phyloP scores from a whole-genome alignment of 352 stramenopile species.

The Phytophthora syringae region DNA sequence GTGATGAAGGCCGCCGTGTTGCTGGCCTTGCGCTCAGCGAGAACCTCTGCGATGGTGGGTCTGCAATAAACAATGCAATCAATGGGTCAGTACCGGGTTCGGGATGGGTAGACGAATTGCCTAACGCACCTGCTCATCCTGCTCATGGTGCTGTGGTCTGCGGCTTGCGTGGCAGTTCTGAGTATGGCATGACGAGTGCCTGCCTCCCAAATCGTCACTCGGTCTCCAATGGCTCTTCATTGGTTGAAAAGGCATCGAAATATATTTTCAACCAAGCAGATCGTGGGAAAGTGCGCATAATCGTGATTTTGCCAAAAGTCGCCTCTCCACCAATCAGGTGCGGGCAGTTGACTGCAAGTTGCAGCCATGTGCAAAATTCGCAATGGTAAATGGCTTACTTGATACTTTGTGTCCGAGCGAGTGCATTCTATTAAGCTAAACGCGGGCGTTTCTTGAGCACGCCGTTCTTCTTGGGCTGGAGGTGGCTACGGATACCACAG shows the following conservation, averaged over 20 bases:
- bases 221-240: neutral
- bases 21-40: constrained; percentile 71
- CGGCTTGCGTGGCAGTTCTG: constrained; percentile 28
- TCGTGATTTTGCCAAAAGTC: constrained; percentile 27
- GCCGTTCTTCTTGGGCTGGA: constrained; percentile 74
- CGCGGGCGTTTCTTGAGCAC: constrained; percentile 56
- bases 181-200: constrained; percentile 14
- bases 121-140: constrained; percentile 36
- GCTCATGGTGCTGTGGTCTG: constrained; percentile 30
- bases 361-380: neutral
- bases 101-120: neutral
- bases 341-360: neutral
- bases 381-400: neutral
- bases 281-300: constrained; percentile 26
- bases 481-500: constrained; percentile 84
- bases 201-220: constrained; percentile 3
- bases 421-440: constrained; percentile 25
- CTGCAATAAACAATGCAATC: constrained; percentile 31
- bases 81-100: neutral
- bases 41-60: constrained; percentile 70
- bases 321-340: constrained; percentile 22
- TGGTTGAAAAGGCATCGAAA: constrained; percentile 16
- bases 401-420: neutral
- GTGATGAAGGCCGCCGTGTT: constrained; percentile 94
- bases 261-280: constrained; percentile 27